Conservation (phyloP, 139 green algal species). For the Zygnema circumcarinatum region DNA sequence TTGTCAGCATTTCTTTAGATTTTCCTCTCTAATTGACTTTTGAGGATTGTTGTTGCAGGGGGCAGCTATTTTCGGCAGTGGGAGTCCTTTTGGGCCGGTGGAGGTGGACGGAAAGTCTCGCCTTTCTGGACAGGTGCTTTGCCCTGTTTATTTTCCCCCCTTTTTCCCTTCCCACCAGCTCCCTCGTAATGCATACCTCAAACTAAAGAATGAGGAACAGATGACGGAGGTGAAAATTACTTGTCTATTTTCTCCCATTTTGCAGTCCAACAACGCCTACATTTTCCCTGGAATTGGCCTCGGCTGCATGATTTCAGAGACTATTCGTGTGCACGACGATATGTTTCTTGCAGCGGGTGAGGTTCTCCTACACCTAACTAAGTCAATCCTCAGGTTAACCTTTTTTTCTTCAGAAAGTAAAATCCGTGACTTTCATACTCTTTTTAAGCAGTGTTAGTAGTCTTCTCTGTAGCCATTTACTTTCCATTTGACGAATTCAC, state of each 20-base stretch:
- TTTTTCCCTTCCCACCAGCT: neutral
- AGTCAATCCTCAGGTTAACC: no score
- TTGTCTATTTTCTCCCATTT: no score
- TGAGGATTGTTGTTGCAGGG: no score
- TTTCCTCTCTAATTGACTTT: neutral
- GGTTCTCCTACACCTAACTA: neutral
- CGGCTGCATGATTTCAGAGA: slow-evolving; percentile 23
- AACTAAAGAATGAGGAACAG: no score
- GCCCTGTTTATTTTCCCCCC: neutral
- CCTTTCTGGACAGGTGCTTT: slow-evolving; percentile 7
- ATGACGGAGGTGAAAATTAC: no score
- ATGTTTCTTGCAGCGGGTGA: slow-evolving; percentile 54
- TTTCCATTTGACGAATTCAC: neutral
- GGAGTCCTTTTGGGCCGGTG: slow-evolving; percentile 38
- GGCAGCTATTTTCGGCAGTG: slow-evolving; percentile 36
- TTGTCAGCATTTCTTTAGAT: neutral
- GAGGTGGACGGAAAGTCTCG: slow-evolving; percentile 18
- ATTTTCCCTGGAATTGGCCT: slow-evolving; percentile 63
- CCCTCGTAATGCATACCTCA: no score
- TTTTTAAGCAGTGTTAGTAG: no score
- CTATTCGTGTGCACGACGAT: slow-evolving; percentile 33
- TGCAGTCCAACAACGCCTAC: slow-evolving; percentile 67
- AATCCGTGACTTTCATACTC: no score
- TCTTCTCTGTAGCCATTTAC: neutral
- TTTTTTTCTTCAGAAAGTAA: no score